Evolutionary conservation across 768 basidiomycete species (phyloP).

Genomic region (Mycena galopus): DNA sequence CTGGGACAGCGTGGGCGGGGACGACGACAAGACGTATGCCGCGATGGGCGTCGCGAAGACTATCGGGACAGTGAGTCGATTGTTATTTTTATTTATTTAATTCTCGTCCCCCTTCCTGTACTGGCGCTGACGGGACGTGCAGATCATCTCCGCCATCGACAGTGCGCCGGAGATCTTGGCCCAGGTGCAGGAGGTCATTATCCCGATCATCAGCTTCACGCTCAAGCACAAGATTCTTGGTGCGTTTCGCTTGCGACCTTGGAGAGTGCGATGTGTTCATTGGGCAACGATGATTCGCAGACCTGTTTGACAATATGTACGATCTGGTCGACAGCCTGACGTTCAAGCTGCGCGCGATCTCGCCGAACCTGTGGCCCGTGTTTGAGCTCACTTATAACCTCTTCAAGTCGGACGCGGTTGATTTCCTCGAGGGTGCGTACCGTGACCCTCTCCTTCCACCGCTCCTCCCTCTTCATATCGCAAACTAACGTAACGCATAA

Average conservation of each 20-base stretch:
- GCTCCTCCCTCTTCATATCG: no score
- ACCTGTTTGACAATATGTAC: constrained; percentile 90
- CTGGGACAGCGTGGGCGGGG: constrained; percentile 70
- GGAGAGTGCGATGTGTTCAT: background rate
- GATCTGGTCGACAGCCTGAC: constrained; percentile 88
- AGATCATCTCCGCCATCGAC: constrained; percentile 85
- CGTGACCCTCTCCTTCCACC: no score
- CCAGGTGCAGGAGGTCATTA: constrained; percentile 85
- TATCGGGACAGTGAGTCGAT: constrained; percentile 73
- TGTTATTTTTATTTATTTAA: no score
- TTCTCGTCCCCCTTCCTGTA: no score
- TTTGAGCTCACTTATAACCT: constrained; percentile 86
- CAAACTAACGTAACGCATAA: background rate
- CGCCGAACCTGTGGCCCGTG: constrained; percentile 88
- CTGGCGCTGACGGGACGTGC: background rate
- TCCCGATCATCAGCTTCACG: constrained; percentile 83
- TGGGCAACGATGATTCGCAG: constrained; percentile 50
- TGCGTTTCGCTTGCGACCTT: constrained; percentile 47
- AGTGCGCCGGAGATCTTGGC: constrained; percentile 79
- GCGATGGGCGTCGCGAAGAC: constrained; percentile 92
- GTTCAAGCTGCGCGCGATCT: constrained; percentile 82
- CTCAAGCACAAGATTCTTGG: constrained; percentile 84
- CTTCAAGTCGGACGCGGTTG: constrained; percentile 87
- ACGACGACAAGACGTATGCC: constrained; percentile 89
- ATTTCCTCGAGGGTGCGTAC: constrained; percentile 88